phyloP scores from a whole-genome alignment of 345 rosid species.

The Lumnitzera littorea region DNA sequence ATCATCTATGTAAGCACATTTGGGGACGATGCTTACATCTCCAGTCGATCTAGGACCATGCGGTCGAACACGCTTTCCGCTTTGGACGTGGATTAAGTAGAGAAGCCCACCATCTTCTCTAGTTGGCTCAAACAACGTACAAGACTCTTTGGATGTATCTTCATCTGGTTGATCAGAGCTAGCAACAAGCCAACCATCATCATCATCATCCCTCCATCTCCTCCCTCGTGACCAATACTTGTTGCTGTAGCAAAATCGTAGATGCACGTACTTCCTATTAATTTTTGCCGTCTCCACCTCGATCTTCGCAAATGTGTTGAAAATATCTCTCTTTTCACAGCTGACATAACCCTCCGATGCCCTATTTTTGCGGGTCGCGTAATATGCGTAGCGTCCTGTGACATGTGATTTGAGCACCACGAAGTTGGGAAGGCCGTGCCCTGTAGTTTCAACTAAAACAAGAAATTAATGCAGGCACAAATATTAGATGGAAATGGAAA shows the following conservation, averaged over 20 bases:
- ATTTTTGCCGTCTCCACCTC: conserved; percentile 3
- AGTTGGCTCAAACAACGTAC: conserved; percentile 10
- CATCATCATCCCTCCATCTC: not conserved
- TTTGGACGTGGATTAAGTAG: not conserved
- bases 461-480: too few species aligned
- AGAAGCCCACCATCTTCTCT: not conserved
- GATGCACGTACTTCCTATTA: not conserved
- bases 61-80: not conserved
- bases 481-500: too few species aligned
- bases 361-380: too few species aligned
- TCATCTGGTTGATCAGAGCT: conserved; percentile 7
- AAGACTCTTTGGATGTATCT: conserved; percentile 7
- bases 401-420: too few species aligned
- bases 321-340: too few species aligned
- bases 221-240: not conserved
- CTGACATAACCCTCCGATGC: too few species aligned
- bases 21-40: not conserved
- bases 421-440: too few species aligned
- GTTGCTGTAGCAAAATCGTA: not conserved
- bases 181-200: not conserved
- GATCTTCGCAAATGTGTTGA: not conserved
- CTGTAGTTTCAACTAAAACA: too few species aligned
- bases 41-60: too few species aligned
- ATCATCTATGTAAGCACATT: not conserved
- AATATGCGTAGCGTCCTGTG: too few species aligned